Conservation (phyloP, 768 basidiomycete species). For the Udeniomyces megalosporus region DNA sequence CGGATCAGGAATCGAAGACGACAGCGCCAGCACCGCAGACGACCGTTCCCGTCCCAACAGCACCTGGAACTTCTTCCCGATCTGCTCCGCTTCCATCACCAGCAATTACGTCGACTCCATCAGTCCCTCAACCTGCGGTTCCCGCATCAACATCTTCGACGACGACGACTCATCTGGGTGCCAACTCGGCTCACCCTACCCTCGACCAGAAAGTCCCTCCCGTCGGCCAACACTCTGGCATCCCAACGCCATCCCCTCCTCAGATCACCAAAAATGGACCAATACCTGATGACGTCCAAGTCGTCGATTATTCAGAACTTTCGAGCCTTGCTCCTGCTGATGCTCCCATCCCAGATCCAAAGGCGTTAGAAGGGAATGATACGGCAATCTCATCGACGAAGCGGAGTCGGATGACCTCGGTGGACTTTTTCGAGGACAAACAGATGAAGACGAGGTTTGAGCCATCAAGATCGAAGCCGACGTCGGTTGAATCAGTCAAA, state of each 20-base stretch:
- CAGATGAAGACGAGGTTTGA: too few species aligned
- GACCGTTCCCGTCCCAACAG: not conserved
- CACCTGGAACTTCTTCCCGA: not conserved
- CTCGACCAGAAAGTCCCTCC: too few species aligned
- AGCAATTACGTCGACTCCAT: not conserved
- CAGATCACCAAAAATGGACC: not conserved
- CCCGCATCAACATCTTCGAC: too few species aligned
- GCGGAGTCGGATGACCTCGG: not conserved
- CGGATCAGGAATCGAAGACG: not conserved
- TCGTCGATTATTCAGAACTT: slow-evolving; percentile 8
- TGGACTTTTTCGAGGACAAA: slow-evolving; percentile 13
- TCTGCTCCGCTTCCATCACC: not conserved
- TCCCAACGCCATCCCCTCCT: not conserved
- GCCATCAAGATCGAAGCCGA: too few species aligned
- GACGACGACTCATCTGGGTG: too few species aligned
- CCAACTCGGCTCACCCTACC: too few species aligned
- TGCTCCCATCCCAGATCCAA: too few species aligned
- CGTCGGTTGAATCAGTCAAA: too few species aligned
- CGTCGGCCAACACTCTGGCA: not conserved
- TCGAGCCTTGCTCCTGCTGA: not conserved
- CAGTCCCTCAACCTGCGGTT: not conserved
- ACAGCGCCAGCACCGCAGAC: not conserved
- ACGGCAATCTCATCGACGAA: too few species aligned
- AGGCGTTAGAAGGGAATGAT: too few species aligned
- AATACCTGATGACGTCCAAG: not conserved